Evolutionary conservation across 805 yeast genomes (phyloP).

Genomic region (Wickerhamomyces bisporus): DNA sequence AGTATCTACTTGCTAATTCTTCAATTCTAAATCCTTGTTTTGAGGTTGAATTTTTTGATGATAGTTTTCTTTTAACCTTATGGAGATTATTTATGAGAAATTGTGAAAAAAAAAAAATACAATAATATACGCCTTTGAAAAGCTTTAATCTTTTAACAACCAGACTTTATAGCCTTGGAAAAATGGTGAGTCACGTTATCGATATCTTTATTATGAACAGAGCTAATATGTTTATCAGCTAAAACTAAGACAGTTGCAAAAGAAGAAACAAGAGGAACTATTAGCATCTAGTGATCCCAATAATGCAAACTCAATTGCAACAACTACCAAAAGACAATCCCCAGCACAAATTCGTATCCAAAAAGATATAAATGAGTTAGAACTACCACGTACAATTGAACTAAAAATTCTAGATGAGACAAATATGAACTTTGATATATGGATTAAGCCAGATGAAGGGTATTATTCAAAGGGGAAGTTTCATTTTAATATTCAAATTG

Average conservation of each 20-base stretch:
- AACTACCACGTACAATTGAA: constrained; percentile 52
- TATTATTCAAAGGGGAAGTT: constrained; percentile 67
- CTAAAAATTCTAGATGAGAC: constrained; percentile 45
- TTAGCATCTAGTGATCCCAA: constrained; percentile 1
- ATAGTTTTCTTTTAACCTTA: too few relatives aligned
- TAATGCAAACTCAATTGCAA: constrained; percentile 2
- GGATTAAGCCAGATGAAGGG: constrained; percentile 66
- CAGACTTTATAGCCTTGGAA: too few relatives aligned
- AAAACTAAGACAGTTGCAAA: constrained; percentile 55
- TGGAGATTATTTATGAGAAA: too few relatives aligned
- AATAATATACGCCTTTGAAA: too few relatives aligned
- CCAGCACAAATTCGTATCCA: constrained; percentile 76
- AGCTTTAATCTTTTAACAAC: too few relatives aligned
- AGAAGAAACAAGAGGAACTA: constrained; percentile 47
- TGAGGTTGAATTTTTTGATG: too few relatives aligned
- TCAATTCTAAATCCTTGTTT: too few relatives aligned
- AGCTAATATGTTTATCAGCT: too few relatives aligned
- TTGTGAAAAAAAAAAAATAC: too few relatives aligned
- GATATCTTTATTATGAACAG: too few relatives aligned
- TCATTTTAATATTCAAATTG: constrained; percentile 58
- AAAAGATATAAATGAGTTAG: constrained; percentile 68
- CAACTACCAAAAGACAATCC: constrained; percentile 25
- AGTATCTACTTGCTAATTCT: too few relatives aligned
- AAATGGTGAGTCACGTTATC: too few relatives aligned
- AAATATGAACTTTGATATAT: constrained; percentile 54